Evolutionary conservation across 106 monocot genomes (phyloP).

Genomic region (Allium sativum): DNA sequence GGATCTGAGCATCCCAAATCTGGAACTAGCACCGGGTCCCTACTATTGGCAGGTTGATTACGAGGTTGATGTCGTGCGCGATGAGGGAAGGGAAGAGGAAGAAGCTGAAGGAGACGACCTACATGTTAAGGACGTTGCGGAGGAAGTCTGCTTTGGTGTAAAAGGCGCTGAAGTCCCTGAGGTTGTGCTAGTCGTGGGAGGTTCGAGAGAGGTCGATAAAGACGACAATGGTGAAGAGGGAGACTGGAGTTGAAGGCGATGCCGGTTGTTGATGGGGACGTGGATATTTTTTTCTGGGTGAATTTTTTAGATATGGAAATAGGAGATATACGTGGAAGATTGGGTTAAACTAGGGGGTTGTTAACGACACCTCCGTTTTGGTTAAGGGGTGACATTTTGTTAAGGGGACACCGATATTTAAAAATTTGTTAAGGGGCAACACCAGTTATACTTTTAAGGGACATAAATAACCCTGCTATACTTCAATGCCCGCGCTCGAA

Average conservation of each 20-base stretch:
- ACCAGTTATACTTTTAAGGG: too few relatives aligned
- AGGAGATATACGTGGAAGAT: too few relatives aligned
- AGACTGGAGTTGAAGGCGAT: too few relatives aligned
- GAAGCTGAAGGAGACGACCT: conserved; percentile 35
- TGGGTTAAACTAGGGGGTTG: too few relatives aligned
- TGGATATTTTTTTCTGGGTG: too few relatives aligned
- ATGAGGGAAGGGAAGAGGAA: conserved; percentile 37
- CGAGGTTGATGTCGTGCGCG: conserved; percentile 29
- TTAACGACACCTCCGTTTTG: too few relatives aligned
- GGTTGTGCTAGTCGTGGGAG: conserved; percentile 18
- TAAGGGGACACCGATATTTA: too few relatives aligned
- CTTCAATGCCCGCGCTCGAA: too few relatives aligned
- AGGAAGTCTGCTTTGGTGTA: conserved; percentile 14
- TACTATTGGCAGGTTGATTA: conserved; percentile 25
- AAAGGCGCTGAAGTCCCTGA: conserved; percentile 11
- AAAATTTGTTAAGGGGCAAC: too few relatives aligned
- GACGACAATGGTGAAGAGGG: conserved; percentile 41
- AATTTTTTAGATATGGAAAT: too few relatives aligned
- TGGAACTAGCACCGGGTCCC: conserved; percentile 15
- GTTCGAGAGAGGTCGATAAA: conserved; percentile 28
- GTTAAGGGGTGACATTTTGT: too few relatives aligned
- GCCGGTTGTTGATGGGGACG: conserved; percentile 27
- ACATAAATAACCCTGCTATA: too few relatives aligned
- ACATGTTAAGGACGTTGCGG: conserved; percentile 25
- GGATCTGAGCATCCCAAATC: conserved; percentile 30